Base-by-base conservation (phyloP, 495 filamentous ascomycete species). In the Aspergillus wentii region DNA sequence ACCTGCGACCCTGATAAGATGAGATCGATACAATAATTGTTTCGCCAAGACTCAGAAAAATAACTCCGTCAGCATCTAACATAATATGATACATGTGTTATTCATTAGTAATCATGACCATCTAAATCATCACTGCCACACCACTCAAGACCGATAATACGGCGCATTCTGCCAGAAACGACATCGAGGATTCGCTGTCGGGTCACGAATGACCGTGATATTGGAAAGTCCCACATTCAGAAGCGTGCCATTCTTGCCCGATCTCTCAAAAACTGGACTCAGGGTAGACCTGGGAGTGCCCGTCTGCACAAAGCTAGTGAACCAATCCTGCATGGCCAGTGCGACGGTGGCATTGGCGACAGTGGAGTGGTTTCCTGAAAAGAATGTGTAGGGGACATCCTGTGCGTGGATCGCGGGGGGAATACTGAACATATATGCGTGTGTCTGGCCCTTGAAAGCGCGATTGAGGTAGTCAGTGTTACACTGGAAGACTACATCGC, bases 341-440 rank as follows among this genome's bases (percentile, higher is more conserved):
- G 81, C 80, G 1, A 79, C 52, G 3, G 66, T 59, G 3, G 38
- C 52, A 28, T 71, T 71, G 25, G 59, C 3, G 39, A 29, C 10
- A 16, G 17, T 3, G 36, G 8, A 17, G 32, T 17, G 11, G 1
- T 26, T 17, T 46, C 42, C 30, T 16, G 73, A 72, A 54, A 83
- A 83, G 6, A 76, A 71, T 0, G 71, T 76, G 46, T 86, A 82
- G 0, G 71, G 62, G 1, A 79, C 71, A 17, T 83, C 83, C 3
- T 73, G 39, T 5, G 80, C 80, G 32, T 71, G 51, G 0, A 63
- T 45, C 4, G 60, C 80, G 0, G 82, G 79, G 5, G 74, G 67
- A 33, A 85, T 62, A 46, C 62, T 71, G 54, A 85, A 86, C 11
- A 71, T 48, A 49, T 85, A 86, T 3, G 67, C 57, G 48, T 72